phyloP scores from a whole-genome alignment of 345 rosid genomes.

The Eutrema yunnanense region DNA sequence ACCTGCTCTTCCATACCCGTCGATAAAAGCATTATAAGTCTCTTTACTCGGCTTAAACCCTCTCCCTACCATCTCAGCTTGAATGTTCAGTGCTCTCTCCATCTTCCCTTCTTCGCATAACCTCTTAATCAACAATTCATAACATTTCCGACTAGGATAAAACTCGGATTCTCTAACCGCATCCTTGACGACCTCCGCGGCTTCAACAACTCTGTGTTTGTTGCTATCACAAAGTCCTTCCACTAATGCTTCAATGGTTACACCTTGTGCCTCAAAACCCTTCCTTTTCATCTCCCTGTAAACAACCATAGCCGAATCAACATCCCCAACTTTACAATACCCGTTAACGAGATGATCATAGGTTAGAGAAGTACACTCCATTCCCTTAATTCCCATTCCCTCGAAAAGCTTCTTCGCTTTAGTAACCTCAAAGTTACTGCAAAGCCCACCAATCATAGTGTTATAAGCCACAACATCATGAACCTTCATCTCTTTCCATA shows the following conservation, averaged over 20 bases:
- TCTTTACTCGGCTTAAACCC: slow-evolving; percentile 54
- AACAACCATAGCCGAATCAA: slow-evolving; percentile 46
- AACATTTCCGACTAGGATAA: slow-evolving; percentile 46
- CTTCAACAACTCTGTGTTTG: slow-evolving; percentile 39
- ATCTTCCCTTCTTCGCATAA: slow-evolving; percentile 54
- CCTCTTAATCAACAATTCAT: slow-evolving; percentile 49
- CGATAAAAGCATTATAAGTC: slow-evolving; percentile 56
- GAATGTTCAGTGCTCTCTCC: slow-evolving; percentile 71
- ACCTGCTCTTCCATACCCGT: slow-evolving; percentile 49
- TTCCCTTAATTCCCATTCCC: slow-evolving; percentile 54
- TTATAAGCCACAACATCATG: slow-evolving; percentile 57
- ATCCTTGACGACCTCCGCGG: slow-evolving; percentile 40
- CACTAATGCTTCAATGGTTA: slow-evolving; percentile 44
- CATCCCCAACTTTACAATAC: slow-evolving; percentile 51
- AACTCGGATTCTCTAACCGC: slow-evolving; percentile 35
- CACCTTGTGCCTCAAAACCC: slow-evolving; percentile 38
- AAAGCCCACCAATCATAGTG: slow-evolving; percentile 63
- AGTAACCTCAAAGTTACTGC: slow-evolving; percentile 39
- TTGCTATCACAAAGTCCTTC: slow-evolving; percentile 38
- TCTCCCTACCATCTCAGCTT: slow-evolving; percentile 81
- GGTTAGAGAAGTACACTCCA: slow-evolving; percentile 41
- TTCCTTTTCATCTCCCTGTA: slow-evolving; percentile 58
- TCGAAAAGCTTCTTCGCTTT: slow-evolving; percentile 52
- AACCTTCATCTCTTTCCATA: slow-evolving; percentile 64
- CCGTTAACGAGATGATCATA: slow-evolving; percentile 61